These are phyloP conservation scores for Blastomyces gilchristii DNA, from an alignment of 2,329 filamentous ascomycete species.

Conservation along the genomic window DNA sequence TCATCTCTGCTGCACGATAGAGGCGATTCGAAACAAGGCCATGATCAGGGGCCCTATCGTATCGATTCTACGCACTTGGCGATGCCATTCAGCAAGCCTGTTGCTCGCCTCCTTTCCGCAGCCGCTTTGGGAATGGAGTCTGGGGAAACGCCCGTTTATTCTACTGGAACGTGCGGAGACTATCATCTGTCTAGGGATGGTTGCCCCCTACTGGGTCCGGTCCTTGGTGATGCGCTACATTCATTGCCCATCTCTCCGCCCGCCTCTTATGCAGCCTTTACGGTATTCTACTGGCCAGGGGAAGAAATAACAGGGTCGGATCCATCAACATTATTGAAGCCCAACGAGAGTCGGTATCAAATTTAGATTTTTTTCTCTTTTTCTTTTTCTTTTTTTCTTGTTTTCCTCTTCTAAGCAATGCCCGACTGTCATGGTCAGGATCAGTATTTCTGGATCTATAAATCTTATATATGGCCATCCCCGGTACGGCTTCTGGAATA, in stretches of 20 bases:
- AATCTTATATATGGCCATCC: conserved; percentile 4
- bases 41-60: neutral
- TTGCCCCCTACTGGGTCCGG: neutral
- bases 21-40: conserved; percentile 1
- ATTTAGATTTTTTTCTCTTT: neutral
- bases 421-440: neutral
- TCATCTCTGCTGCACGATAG: neutral
- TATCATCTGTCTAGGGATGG: neutral
- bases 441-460: neutral
- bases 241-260: neutral
- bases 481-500: neutral
- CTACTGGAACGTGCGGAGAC: neutral
- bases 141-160: conserved; percentile 1
- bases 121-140: conserved; percentile 3
- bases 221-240: neutral
- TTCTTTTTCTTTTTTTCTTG: neutral
- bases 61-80: neutral
- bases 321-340: neutral
- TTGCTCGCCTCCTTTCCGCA: neutral
- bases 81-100: neutral
- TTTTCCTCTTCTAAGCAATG: neutral
- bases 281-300: neutral
- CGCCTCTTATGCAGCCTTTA: neutral
- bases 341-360: conserved; percentile 5
- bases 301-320: neutral